Base-by-base conservation (phyloP, 306 rosid genomes). In the Dicorynia guianensis region DNA sequence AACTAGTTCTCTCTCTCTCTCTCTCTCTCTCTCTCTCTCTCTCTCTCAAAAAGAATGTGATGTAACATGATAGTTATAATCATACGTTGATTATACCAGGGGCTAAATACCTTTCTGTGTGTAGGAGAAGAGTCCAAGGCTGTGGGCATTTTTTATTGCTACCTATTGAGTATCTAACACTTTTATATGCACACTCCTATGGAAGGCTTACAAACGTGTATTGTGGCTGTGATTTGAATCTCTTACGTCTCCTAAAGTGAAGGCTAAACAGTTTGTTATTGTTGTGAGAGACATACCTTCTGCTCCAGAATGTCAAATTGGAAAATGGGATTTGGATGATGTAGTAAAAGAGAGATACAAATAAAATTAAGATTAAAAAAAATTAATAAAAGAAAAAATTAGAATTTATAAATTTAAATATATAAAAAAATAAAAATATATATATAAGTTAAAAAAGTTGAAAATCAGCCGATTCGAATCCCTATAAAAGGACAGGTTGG, bases 211-310 rank as follows among this genome's bases (percentile, higher is more conserved):
- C 79, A 87, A 81, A 11, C 98, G 89, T 48, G 93, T 84, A 0
- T 67, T 90, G 3, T 20, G 39, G 67, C 74, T 96, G 78, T 86
- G 98, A 80, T 75, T 89, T 17, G 82, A 76, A 63, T 96, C 98
- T 67, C 76, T 88, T 15, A 81, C 38, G 85, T 62, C 97, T 79
- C 93, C 92, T 67, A 87, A 82, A 68, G 67, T 74, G 75, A 92
- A 85, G 77, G 74, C 91, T 18, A 89, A 92, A 78, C 98, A 90
- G 66, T 92, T 83, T 80, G 94, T 93, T 6, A 52, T 96, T 69
- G 70, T 96, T 68, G 98, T 96, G 56, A 90, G 99, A 83, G 99
- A 96, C 82, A 89, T 96, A 71, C 98, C 99, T 74, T 34, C 82
- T 50, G 86, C n/a, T 20, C 39, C 80, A 70, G 82, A 76, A 49